Conservation (phyloP, 75 land plant species). For the Adiantum capillusveneris region DNA sequence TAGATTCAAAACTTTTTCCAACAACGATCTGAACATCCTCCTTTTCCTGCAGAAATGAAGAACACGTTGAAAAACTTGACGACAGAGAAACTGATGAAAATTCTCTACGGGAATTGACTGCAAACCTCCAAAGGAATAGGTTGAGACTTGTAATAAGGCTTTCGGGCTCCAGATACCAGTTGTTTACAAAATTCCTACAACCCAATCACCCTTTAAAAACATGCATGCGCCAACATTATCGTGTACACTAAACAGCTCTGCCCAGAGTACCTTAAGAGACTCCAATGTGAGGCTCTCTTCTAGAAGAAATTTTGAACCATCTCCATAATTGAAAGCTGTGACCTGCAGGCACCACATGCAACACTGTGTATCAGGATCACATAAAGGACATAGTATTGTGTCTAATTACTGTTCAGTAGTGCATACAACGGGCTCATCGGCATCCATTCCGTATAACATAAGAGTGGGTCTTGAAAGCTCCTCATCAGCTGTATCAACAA, state of each 20-base stretch:
- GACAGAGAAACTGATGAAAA: too few relatives aligned
- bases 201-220: too few relatives aligned
- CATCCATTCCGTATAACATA: conserved; percentile 71
- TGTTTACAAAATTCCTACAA: conserved; percentile 66
- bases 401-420: background rate
- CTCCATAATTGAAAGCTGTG: conserved; percentile 60
- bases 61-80: background rate
- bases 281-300: conserved; percentile 46
- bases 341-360: conserved; percentile 34
- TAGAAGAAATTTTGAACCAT: conserved; percentile 64
- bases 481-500: conserved; percentile 60
- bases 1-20: conserved; percentile 71
- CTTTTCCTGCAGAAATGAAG: conserved; percentile 37
- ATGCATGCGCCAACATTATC: too few relatives aligned
- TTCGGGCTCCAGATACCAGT: conserved; percentile 38
- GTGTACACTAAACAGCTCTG: too few relatives aligned
- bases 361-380: background rate
- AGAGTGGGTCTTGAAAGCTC: conserved; percentile 85
- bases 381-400: background rate
- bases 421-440: conserved; percentile 56
- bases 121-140: conserved; percentile 62
- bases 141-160: conserved; percentile 63
- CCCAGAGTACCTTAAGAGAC: conserved; percentile 46
- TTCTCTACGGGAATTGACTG: background rate
- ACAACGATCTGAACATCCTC: conserved; percentile 63